These are phyloP conservation scores for Nakaseomyces sp. DNA, from an alignment of 1,139 yeast species.

Conservation along the genomic window DNA sequence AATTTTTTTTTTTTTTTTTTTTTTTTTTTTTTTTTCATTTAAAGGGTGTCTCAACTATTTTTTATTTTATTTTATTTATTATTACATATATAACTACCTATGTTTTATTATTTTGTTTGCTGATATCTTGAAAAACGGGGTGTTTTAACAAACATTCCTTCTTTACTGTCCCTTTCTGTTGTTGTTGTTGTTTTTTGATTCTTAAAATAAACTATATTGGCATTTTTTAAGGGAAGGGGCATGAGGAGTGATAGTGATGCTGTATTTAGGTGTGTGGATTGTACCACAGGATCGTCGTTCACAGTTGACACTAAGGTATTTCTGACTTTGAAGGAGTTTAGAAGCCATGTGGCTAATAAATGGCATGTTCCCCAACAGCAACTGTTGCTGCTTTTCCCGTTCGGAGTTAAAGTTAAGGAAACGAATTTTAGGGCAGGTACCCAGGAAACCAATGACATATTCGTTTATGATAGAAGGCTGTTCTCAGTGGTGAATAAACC, in stretches of 20 bases:
- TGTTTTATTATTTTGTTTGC: too few relatives aligned
- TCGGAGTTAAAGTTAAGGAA: slow-evolving; percentile 53
- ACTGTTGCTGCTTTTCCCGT: slow-evolving; percentile 53
- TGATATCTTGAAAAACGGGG: too few relatives aligned
- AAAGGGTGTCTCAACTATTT: neutral
- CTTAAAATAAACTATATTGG: too few relatives aligned
- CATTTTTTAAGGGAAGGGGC: neutral
- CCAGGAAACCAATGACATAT: slow-evolving; percentile 35
- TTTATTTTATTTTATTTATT: too few relatives aligned
- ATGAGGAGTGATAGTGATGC: neutral
- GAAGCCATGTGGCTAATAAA: slow-evolving; percentile 36
- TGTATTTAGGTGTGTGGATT: neutral
- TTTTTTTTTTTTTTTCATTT: neutral
- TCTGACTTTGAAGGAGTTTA: slow-evolving; percentile 38
- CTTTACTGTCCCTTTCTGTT: too few relatives aligned
- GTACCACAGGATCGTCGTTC: neutral
- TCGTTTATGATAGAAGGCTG: slow-evolving; percentile 50
- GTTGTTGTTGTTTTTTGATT: too few relatives aligned
- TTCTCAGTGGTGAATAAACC: slow-evolving; percentile 32
- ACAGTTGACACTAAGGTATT: slow-evolving; percentile 24
- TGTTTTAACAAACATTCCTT: too few relatives aligned
- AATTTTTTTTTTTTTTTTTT: neutral
- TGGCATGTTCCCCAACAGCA: slow-evolving; percentile 39
- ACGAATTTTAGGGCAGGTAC: slow-evolving; percentile 29
- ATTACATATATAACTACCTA: too few relatives aligned